Evolutionary conservation across 2,329 filamentous ascomycete species (phyloP), one percentile per base, ranked within the genome.

Genomic region (Calonectria naviculata): DNA sequence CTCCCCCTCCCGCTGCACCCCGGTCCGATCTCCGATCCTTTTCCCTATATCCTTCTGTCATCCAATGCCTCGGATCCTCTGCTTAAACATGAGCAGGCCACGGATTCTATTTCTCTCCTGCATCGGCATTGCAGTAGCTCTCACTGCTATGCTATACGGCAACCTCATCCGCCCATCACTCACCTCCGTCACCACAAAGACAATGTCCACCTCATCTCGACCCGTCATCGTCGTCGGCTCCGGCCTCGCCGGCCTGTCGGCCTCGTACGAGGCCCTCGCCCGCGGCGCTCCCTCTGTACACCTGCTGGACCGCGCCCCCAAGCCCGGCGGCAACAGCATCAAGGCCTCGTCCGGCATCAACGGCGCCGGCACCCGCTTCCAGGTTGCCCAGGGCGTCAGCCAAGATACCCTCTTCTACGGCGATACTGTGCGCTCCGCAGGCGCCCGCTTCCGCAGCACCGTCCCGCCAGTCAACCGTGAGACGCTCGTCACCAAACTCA

Each of bases 281-380:
- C 84, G 86, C 15, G 86, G 87, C 44, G 84, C 88, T 1, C 75
- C 76, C 2, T 80, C 85, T 0, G 91, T 93, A 0, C 84, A 85
- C 36, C 84, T 93, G 61, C 84, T 93, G 15, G 91, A 93, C 69
- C 88, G 90, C 24, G 86, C 87, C 0, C 77, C 86, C 3, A 91
- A 90, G 76, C 89, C 90, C 0, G 91, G 91, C 41, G 90, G 90
- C 2, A 92, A 93, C 76, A 90, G 87, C 76, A 91, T 93, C 81
- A 93, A 93, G 80, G 91, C 91, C 0, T 92, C 90, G 0, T 92
- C 90, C 0, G 91, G 90, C 0, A 93, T 93, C 80, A 92, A 92
- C 73, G 91, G 89, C 8, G 89, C 89, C 0, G 86, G 86, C 0
- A 92, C 91, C 0, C 84, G 83, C 4, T 92, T 89, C 72, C 91